Conservation (phyloP, 176 grass and related monocot genomes). For the Eleusine coracana region DNA sequence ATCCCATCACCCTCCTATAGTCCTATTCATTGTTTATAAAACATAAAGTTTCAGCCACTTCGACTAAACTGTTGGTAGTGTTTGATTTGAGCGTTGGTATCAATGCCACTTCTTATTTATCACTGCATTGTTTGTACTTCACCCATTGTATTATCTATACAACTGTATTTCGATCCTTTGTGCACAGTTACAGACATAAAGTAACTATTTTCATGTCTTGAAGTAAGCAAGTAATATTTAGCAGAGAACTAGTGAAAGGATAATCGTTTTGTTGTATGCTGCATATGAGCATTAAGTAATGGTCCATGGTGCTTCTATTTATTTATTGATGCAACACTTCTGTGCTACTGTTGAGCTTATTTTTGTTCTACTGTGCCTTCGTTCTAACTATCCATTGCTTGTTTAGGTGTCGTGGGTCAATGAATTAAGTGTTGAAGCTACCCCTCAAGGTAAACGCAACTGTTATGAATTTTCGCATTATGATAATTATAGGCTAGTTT, state of each 20-base stretch:
- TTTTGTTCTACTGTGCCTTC: conserved; percentile 22
- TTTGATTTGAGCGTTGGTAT: neutral
- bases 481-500: neutral
- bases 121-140: neutral
- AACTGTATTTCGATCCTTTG: neutral
- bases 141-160: neutral
- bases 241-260: neutral
- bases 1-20: neutral
- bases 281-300: conserved; percentile 6
- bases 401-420: conserved; percentile 92
- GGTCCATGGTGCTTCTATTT: neutral
- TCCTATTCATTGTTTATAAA: neutral
- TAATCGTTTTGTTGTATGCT: conserved; percentile 13
- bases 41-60: neutral
- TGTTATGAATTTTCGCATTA: neutral
- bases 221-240: neutral
- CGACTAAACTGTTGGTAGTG: conserved; percentile 1
- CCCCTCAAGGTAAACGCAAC: conserved; percentile 28
- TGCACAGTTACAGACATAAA: neutral
- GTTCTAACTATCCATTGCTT: conserved; percentile 44
- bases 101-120: neutral
- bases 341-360: conserved; percentile 24
- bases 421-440: conserved; percentile 69
- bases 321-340: conserved; percentile 7
- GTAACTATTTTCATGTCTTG: conserved; percentile 9